Base-by-base conservation (phyloP, 345 rosid genomes). In the Draba incana region DNA sequence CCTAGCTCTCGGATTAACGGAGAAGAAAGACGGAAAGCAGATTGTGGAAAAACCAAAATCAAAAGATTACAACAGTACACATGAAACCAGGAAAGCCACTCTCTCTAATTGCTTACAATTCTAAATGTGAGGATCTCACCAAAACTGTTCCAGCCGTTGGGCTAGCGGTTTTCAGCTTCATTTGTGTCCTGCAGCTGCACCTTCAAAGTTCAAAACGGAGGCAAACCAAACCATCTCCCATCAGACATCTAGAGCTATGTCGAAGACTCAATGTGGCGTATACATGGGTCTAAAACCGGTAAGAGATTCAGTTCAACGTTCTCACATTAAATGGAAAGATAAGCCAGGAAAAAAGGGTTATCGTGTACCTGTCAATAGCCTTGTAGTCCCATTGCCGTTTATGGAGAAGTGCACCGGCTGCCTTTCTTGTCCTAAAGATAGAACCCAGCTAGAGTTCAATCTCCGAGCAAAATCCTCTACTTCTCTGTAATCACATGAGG, bases 401-500 rank as follows among this genome's bases (percentile, higher is more conserved):
- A 75, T 69, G 9, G 90, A 79, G 64, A 66, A 73, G 58, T 70
- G 73, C 47, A 70, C 75, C 6, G 86, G 85, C 66, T 75, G 88
- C 46, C 80, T 83, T 71, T 88, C 89, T 65, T 77, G 88, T 70
- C 90, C 90, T 73, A 82, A 66, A 5, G 84, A 86, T 37, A 85
- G 78, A 50, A 92, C 86, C 80, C 96, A 90, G 68, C 86, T 90
- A 7, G 97, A 88, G 78, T 90, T 93, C 68, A 90, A 78, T 84
- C 97, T 84, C 25, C 97, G 83, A 25, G 96, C 97, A 82, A 90
- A 93, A 61, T 90, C 98, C 79, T 84, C 98, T 46, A 90, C 98
- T 78, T 92, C 98, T 77, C 98, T 92, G 73, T 46, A 39, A 47
- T 20, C 31, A 55, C 46, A 75, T 3, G 28, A 62, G 43, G 42